Evolutionary conservation across 2,329 filamentous ascomycete genomes (phyloP).

Genomic region (Daldinia sp.): DNA sequence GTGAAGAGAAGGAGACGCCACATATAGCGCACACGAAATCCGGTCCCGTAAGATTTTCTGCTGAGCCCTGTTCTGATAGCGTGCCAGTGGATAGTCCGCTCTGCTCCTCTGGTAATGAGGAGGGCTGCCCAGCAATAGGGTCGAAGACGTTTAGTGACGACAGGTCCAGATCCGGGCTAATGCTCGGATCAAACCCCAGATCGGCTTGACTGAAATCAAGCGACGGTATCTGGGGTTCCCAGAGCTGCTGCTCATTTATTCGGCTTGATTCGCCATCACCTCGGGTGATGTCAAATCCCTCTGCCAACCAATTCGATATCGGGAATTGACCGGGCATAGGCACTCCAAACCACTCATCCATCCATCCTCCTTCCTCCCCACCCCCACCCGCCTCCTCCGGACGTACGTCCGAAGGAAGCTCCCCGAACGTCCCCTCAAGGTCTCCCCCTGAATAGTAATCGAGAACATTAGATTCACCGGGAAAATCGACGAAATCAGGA

Average conservation of each 20-base stretch:
- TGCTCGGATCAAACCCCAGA: not conserved
- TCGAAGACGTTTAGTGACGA: not conserved
- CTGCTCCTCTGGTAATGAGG: not conserved
- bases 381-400: not conserved
- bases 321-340: conserved; percentile 22
- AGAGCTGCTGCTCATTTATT: not conserved
- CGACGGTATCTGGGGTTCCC: not conserved
- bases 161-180: not conserved
- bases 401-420: not conserved
- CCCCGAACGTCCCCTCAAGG: not conserved
- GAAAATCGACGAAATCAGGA: conserved; percentile 6
- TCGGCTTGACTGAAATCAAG: not conserved
- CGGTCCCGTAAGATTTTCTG: not conserved
- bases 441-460: conserved; percentile 23
- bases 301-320: conserved; percentile 19
- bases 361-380: not conserved
- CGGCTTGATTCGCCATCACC: not conserved
- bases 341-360: conserved; percentile 10
- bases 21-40: conserved; percentile 1
- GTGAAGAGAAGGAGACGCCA: conserved; percentile 5
- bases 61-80: not conserved
- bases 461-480: conserved; percentile 16
- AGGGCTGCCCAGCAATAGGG: not conserved
- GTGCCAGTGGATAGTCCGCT: not conserved
- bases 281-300: conserved; percentile 3